Conservation (phyloP, 805 yeast species). For the Candida wancherniae region DNA sequence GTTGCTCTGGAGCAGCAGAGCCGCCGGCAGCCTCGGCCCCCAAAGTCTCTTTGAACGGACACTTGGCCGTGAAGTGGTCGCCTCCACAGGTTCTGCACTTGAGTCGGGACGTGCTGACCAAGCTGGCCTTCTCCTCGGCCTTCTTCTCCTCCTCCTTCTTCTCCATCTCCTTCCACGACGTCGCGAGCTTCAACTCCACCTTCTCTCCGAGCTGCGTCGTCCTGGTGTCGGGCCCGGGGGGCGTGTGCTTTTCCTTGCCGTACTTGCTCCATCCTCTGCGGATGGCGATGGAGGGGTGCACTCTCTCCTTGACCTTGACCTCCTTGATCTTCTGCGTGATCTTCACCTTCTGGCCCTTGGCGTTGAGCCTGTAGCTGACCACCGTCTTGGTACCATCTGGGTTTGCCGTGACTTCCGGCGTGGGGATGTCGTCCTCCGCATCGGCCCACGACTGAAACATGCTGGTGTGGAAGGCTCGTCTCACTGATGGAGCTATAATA, state of each 20-base stretch:
- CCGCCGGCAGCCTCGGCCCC: constrained; percentile 48
- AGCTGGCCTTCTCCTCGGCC: constrained; percentile 40
- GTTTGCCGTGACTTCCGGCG: constrained; percentile 71
- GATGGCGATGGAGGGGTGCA: constrained; percentile 79
- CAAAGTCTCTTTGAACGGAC: constrained; percentile 92
- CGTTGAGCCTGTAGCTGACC: constrained; percentile 67
- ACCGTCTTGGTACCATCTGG: constrained; percentile 89
- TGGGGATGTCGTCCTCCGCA: constrained; percentile 65
- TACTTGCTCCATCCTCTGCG: constrained; percentile 86
- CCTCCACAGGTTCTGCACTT: constrained; percentile 92
- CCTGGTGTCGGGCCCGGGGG: constrained; percentile 82
- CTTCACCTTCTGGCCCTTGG: constrained; percentile 78
- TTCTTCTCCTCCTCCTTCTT: constrained; percentile 61
- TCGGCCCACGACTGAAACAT: constrained; percentile 62
- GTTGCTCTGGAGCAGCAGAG: constrained; percentile 24
- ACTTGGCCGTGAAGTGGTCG: constrained; percentile 85
- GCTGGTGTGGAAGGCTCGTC: too few species aligned
- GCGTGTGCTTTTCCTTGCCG: constrained; percentile 69
- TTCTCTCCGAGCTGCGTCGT: constrained; percentile 89
- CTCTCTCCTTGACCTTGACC: constrained; percentile 71
- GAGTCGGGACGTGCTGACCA: constrained; percentile 40
- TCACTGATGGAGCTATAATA: too few species aligned
- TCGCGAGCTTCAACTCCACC: constrained; percentile 68
- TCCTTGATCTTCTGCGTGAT: constrained; percentile 82
- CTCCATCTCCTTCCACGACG: constrained; percentile 73